Evolutionary conservation across 257 asterid genomes (phyloP), one percentile per base, ranked within the genome.

Genomic region (Primulina eburnea): DNA sequence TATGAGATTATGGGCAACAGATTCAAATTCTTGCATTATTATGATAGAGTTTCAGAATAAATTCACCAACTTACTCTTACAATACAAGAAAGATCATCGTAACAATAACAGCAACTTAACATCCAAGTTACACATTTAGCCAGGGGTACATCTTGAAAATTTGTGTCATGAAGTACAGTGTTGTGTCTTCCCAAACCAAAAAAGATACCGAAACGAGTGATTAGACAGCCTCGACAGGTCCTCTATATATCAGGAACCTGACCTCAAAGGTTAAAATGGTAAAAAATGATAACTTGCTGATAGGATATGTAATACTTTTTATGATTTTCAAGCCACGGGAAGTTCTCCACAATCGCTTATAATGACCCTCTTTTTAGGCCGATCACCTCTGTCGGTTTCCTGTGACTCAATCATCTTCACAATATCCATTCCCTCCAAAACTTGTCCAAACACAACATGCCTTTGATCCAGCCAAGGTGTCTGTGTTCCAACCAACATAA

Each of bases 361-460:
- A 24, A 86, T 86, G n/a, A 93, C 97, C 85, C 88, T 86, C 89
- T 81, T 82, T 62, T 32, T 60, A 33, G 99, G 99, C 21, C 95
- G 92, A 70, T 93, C 99, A 47, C 97, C 99, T 80, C 99, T 81
- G 80, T 90, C 99, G 0, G 99, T 90, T 58, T 86, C 91, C 78
- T 85, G 95, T 3, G 89, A 82, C 64, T 93, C 99, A 14, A 93
- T 80, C 75, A 76, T 58, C 80, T 70, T 85, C 20, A 93, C 95
- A 21, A 89, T 38, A 55, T 93, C 97, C 96, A 93, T 83, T 70
- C 99, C 99, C 75, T 93, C 97, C 75, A 93, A 59, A 60, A 93
- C 97, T 83, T 93, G 99, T 80, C 99, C 99, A 43, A 93, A 93
- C 70, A 93, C 99, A 28, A 90, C 97, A 61, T 93, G 99, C 80